phyloP scores from a whole-genome alignment of 441 rosid genomes.

The Theobroma grandiflorum region DNA sequence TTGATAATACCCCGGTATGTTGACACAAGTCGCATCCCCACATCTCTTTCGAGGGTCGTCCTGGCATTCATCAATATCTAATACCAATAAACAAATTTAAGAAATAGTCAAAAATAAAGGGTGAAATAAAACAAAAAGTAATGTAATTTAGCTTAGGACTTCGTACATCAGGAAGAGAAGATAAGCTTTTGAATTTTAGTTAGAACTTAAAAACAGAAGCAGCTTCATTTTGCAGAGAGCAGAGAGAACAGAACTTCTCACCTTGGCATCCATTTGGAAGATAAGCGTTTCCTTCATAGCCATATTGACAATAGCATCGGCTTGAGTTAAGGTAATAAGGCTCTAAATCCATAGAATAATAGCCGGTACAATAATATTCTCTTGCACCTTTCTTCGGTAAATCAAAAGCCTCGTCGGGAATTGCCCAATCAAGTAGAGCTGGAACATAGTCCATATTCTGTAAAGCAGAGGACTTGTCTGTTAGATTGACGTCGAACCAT shows the following conservation, averaged over 20 bases:
- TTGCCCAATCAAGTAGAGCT: constrained; percentile 18
- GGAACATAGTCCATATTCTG: not conserved
- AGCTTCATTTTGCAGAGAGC: not conserved
- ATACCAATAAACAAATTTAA: not conserved
- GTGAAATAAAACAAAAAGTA: too few species aligned
- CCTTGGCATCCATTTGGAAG: constrained; percentile 35
- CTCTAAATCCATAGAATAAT: too few species aligned
- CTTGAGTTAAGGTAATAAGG: not conserved
- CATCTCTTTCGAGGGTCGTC: not conserved
- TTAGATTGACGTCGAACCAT: constrained; percentile 7
- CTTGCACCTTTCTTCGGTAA: not conserved
- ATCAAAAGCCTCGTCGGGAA: not conserved
- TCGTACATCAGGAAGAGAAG: too few species aligned
- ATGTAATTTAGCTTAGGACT: not conserved
- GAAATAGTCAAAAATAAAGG: not conserved
- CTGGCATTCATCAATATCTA: constrained; percentile 37
- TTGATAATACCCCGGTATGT: not conserved
- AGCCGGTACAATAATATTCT: not conserved
- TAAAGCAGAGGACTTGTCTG: not conserved
- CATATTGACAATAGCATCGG: constrained; percentile 20
- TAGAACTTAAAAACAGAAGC: too few species aligned
- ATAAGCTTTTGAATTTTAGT: too few species aligned
- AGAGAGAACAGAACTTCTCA: constrained; percentile 8
- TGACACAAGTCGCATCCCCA: constrained; percentile 26
- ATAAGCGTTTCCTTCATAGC: constrained; percentile 45